Conservation (phyloP, 371 early-diverging fungal species). For the Aphelidium insulamus region DNA sequence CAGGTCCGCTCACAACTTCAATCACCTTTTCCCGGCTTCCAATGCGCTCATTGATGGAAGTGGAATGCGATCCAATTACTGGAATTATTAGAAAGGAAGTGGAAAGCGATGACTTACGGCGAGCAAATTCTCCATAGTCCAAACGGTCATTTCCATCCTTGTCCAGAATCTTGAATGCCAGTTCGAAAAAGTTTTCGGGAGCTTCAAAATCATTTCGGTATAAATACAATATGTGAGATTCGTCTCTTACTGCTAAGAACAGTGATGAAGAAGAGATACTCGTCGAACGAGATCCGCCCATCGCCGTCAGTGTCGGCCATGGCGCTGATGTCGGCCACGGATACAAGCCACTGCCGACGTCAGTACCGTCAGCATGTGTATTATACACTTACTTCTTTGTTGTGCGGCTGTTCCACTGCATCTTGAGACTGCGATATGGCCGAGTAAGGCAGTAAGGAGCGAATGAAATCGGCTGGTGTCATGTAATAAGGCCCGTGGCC, state of each 20-base stretch:
- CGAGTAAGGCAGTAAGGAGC: slow-evolving; percentile 9
- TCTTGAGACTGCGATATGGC: neutral
- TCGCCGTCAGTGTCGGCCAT: slow-evolving; percentile 14
- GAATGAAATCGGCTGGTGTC: slow-evolving; percentile 13
- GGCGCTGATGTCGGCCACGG: slow-evolving; percentile 8
- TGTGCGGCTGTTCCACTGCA: no score
- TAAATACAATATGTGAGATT: neutral
- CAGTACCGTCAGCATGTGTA: no score
- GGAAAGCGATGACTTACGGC: no score
- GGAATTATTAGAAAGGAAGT: no score
- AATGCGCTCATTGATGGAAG: no score
- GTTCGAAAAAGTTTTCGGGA: slow-evolving; percentile 7
- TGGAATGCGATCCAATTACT: no score
- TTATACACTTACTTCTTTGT: no score
- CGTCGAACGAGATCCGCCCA: slow-evolving; percentile 11
- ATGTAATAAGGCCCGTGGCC: slow-evolving; percentile 8
- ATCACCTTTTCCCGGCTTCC: no score
- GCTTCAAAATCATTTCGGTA: neutral
- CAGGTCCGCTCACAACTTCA: no score
- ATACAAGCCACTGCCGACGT: no score
- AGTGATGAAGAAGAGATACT: slow-evolving; percentile 12
- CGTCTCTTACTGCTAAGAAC: slow-evolving; percentile 6
- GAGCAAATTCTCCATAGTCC: neutral
- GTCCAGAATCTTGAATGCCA: slow-evolving; percentile 8
- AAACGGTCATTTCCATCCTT: slow-evolving; percentile 7